These are phyloP conservation scores for Wolfiporia cocos DNA, from an alignment of 1,284 basidiomycete genomes.

Conservation along the genomic window DNA sequence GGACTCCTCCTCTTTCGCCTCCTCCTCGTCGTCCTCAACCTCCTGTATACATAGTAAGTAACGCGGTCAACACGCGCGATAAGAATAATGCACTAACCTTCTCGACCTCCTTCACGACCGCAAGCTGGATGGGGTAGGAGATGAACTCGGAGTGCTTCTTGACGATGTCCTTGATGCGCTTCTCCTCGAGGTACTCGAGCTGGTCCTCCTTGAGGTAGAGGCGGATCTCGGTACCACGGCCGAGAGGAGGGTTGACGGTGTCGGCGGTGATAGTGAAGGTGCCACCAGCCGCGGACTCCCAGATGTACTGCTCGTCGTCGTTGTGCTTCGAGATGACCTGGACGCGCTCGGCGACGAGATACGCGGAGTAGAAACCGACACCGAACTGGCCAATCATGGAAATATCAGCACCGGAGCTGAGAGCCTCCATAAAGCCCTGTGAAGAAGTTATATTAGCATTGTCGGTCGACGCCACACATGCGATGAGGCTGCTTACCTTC, in stretches of 20 bases:
- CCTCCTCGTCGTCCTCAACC: slow-evolving; percentile 82
- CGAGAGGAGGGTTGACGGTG: slow-evolving; percentile 83
- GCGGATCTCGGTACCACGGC: slow-evolving; percentile 93
- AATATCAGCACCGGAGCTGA: slow-evolving; percentile 95
- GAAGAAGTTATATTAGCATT: slow-evolving; percentile 10
- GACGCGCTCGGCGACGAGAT: slow-evolving; percentile 97
- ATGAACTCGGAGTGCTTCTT: slow-evolving; percentile 99
- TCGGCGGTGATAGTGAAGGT: slow-evolving; percentile 99
- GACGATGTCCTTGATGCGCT: slow-evolving; percentile 98
- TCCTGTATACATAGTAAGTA: slow-evolving; percentile 43
- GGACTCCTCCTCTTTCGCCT: slow-evolving; percentile 58
- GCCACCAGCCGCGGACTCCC: slow-evolving; percentile 99
- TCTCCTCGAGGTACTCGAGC: slow-evolving; percentile 98
- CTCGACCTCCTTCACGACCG: slow-evolving; percentile 99
- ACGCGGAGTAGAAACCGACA: slow-evolving; percentile 99
- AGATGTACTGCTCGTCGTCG: slow-evolving; percentile 99
- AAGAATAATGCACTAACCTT: slow-evolving; percentile 50
- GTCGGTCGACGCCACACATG: not conserved
- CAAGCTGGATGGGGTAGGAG: slow-evolving; percentile 99
- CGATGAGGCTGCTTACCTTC: slow-evolving; percentile 47
- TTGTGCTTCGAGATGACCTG: slow-evolving; percentile 99
- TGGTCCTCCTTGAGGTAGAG: slow-evolving; percentile 99
- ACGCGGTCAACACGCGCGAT: not conserved
- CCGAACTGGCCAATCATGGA: slow-evolving; percentile 94
- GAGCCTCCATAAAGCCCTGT: slow-evolving; percentile 96